Evolutionary conservation across 2,329 filamentous ascomycete species (phyloP).

Genomic region (Verticillium isaacii): DNA sequence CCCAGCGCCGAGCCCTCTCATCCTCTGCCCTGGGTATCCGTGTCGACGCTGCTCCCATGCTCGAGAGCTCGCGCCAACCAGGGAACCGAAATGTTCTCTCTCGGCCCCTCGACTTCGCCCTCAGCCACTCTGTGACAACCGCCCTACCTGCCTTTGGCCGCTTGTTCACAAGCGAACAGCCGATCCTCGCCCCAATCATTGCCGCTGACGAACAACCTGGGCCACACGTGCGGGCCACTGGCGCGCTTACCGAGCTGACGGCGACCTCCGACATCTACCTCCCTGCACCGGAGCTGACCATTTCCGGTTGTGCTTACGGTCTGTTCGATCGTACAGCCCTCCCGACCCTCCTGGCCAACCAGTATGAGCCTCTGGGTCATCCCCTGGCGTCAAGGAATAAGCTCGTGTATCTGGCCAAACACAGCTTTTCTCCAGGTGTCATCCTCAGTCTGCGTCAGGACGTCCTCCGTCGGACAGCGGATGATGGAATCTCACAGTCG

Average conservation of each 20-base stretch:
- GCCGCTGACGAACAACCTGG: neutral
- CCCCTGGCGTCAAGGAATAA: neutral
- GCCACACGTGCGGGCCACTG: neutral
- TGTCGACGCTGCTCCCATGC: slow-evolving; percentile 20
- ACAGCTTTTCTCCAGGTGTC: slow-evolving; percentile 26
- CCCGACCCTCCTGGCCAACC: slow-evolving; percentile 27
- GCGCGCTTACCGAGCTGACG: neutral
- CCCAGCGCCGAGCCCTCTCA: slow-evolving; percentile 18
- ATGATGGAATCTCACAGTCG: slow-evolving; percentile 12
- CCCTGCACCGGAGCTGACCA: slow-evolving; percentile 27
- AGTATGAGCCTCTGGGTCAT: slow-evolving; percentile 31
- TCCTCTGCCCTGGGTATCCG: slow-evolving; percentile 33
- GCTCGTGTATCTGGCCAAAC: neutral
- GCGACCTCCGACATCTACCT: slow-evolving; percentile 7
- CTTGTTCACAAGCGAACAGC: neutral
- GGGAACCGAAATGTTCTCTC: slow-evolving; percentile 8
- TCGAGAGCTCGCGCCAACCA: slow-evolving; percentile 10
- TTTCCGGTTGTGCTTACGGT: slow-evolving; percentile 35
- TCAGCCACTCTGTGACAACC: slow-evolving; percentile 32
- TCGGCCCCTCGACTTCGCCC: slow-evolving; percentile 30
- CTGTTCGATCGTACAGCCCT: slow-evolving; percentile 25
- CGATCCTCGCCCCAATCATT: neutral
- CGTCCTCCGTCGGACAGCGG: slow-evolving; percentile 17
- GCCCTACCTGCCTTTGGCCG: slow-evolving; percentile 19
- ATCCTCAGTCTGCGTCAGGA: slow-evolving; percentile 34